Evolutionary conservation across 2,329 filamentous ascomycete genomes (phyloP).

Genomic region (Catunica adiposa): DNA sequence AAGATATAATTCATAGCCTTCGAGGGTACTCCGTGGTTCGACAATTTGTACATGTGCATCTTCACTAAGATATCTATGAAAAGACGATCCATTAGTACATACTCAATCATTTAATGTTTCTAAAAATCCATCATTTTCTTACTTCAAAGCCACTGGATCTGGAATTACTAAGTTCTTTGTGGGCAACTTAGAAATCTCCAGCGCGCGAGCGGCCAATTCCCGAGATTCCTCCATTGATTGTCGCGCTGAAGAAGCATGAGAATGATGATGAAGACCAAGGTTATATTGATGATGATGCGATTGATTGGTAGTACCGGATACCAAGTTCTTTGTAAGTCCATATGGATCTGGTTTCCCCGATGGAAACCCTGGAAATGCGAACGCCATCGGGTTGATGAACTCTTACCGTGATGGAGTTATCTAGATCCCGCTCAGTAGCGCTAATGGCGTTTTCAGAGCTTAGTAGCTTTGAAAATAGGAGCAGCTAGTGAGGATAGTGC

Average conservation of each 20-base stretch:
- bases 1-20: conserved; percentile 82
- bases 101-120: not conserved
- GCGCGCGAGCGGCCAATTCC: conserved; percentile 18
- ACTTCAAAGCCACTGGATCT: conserved; percentile 42
- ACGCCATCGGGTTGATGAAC: not conserved
- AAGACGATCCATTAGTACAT: not conserved
- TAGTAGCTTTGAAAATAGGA: too few relatives aligned
- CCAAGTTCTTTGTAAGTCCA: not conserved
- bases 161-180: conserved; percentile 28
- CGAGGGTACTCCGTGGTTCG: conserved; percentile 50
- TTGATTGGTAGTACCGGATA: not conserved
- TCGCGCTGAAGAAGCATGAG: conserved; percentile 8
- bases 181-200: conserved; percentile 12
- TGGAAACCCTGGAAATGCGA: conserved; percentile 4
- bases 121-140: conserved; percentile 15
- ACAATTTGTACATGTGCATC: conserved; percentile 62
- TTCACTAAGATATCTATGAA: conserved; percentile 59
- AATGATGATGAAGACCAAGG: not conserved
- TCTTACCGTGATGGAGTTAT: not conserved
- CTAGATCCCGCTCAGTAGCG: not conserved
- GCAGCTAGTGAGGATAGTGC: too few relatives aligned
- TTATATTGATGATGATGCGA: conserved; percentile 1
- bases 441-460: not conserved
- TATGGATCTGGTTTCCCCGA: conserved; percentile 4
- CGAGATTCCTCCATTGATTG: conserved; percentile 34